Base-by-base conservation (phyloP, 129 eudicot species). In the Gnaphalium uliginosum region DNA sequence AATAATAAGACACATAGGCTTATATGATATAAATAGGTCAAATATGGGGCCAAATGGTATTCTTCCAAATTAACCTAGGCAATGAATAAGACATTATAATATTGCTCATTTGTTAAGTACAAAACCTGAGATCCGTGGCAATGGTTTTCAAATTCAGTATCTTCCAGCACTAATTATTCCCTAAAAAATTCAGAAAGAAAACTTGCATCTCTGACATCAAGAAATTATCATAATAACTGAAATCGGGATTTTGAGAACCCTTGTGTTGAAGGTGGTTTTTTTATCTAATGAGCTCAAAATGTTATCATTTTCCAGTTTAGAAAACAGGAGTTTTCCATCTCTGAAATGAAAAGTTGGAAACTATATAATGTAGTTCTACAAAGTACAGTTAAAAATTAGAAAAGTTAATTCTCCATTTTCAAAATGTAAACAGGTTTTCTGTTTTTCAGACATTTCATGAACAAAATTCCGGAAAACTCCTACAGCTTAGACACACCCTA, bases 21-120 rank as follows among this genome's bases (percentile, higher is more conserved):
- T 75, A 60, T 48, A 75, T 63, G 51, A 48, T 19, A 64, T 46
- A 27, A 63, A 17, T 27, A 59, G 65, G 7, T 26, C 65, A 59
- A 59, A 29, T 50, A 75, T 46, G 41, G 5, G 79, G 29, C 59
- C 13, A 64, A 74, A 48, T 8, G 50, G 19, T 13, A 61, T 15
- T 62, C 33, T 17, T 33, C 57, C 22, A 4, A 19, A 13, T 33
- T 32, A 21, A 72, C 54, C 59, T 33, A 62, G 4, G 15, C 46
- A 27, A 25, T 25, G 5, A 46, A 4, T 14, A 14, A 46, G 23
- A 61, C 29, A 43, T 21, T 63, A 27, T 18, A 19, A 39, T 73
- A 39, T 18, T 59, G 58, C 7, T 24, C 18, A 60, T 32, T 13
- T 10, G 15, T 60, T 23, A 15, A 37, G 41, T 24, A 18, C 11